Conservation (phyloP, 2,329 filamentous ascomycete species). For the Delphinella strobiligena region DNA sequence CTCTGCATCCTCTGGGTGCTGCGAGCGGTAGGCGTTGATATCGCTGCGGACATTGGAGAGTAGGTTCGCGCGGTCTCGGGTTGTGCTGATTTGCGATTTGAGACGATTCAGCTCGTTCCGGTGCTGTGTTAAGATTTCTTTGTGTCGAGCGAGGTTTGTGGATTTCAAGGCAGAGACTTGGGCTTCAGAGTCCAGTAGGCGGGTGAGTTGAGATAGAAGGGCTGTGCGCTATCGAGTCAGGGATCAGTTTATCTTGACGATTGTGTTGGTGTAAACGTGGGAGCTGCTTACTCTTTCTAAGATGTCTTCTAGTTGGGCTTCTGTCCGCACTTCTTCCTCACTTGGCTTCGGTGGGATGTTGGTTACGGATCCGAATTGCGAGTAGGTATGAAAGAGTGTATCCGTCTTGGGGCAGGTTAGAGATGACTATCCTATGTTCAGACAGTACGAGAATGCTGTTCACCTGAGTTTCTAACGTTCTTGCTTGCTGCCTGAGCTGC, state of each 20-base stretch:
- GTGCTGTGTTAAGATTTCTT: conserved; percentile 81
- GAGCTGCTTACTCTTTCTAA: conserved; percentile 56
- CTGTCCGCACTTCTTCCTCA: conserved; percentile 69
- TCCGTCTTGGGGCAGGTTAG: conserved; percentile 54
- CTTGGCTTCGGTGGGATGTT: conserved; percentile 73
- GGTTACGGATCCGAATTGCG: conserved; percentile 72
- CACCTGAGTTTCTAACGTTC: conserved; percentile 83
- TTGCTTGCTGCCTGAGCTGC: conserved; percentile 84
- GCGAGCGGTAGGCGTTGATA: conserved; percentile 73
- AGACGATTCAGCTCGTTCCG: conserved; percentile 69
- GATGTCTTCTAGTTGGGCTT: conserved; percentile 71
- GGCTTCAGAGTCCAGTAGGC: conserved; percentile 87
- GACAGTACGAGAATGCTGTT: conserved; percentile 11
- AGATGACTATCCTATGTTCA: neutral
- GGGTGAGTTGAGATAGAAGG: conserved; percentile 68
- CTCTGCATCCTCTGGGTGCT: conserved; percentile 69
- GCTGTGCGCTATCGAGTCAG: conserved; percentile 55
- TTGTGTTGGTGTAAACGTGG: neutral
- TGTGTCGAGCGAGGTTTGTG: conserved; percentile 84
- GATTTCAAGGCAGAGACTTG: conserved; percentile 92
- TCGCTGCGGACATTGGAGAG: conserved; percentile 84
- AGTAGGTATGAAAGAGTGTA: conserved; percentile 69
- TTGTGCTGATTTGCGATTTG: conserved; percentile 58
- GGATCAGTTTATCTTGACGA: conserved; percentile 12
- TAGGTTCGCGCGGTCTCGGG: conserved; percentile 79